Percentiles rank a stretch among this genome's conserved stretches.
phyloP scores from a whole-genome alignment of 2,329 filamentous ascomycete species.

The Stromatinia cepivora region DNA sequence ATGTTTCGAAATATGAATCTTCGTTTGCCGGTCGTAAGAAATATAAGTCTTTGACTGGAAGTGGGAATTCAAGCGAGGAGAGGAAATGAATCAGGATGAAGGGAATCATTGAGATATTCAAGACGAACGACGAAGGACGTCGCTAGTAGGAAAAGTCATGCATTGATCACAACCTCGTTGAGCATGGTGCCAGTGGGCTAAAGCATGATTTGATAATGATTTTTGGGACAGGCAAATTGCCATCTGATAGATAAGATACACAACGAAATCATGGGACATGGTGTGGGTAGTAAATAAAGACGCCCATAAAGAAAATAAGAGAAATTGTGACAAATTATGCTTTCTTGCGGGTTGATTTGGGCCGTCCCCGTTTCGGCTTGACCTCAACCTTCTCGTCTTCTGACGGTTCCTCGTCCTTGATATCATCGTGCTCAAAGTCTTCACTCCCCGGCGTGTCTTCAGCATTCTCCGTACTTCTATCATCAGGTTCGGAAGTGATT shows the following conservation, averaged over 20 bases:
- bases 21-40: background rate
- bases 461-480: constrained; percentile 4
- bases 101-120: background rate
- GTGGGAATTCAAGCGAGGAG: background rate
- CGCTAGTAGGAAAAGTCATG: background rate
- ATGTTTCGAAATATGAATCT: background rate
- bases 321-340: background rate
- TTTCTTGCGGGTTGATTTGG: constrained; percentile 17
- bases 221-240: background rate
- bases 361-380: constrained; percentile 19
- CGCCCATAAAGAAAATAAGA: background rate
- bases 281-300: background rate
- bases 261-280: background rate
- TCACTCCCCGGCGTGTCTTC: constrained; percentile 20
- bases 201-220: background rate
- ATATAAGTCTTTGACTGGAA: background rate
- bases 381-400: constrained; percentile 27
- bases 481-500: constrained; percentile 11
- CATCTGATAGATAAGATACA: background rate
- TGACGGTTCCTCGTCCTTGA: constrained; percentile 22
- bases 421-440: constrained; percentile 19
- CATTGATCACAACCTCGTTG: background rate
- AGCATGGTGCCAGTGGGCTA: background rate
- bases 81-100: background rate
- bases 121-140: background rate